Conservation (phyloP, 2,329 filamentous ascomycete genomes). For the Penicillium sp. region DNA sequence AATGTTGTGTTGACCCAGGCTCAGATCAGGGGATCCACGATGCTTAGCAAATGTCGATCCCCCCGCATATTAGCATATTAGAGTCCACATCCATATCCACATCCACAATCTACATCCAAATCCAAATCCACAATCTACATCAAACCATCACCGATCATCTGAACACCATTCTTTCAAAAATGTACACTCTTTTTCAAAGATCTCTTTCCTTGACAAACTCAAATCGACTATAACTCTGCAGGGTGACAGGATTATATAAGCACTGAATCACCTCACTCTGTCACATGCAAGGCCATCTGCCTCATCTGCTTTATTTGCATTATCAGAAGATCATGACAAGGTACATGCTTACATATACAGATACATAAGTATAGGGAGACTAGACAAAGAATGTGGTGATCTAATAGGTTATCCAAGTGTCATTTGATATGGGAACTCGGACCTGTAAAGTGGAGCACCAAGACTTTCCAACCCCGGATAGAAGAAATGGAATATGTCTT, state of each 20-base stretch:
- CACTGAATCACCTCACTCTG: not conserved
- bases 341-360: too few relatives aligned
- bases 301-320: not conserved
- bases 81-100: not conserved
- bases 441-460: too few relatives aligned
- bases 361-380: too few relatives aligned
- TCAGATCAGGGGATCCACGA: not conserved
- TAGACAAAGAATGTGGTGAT: too few relatives aligned
- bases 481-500: too few relatives aligned
- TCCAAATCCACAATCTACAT: not conserved
- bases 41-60: constrained; percentile 4
- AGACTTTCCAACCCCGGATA: too few relatives aligned
- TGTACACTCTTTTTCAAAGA: too few relatives aligned
- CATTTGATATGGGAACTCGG: too few relatives aligned
- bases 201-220: too few relatives aligned
- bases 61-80: constrained; percentile 3
- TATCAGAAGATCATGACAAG: not conserved
- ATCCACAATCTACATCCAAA: not conserved
- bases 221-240: not conserved
- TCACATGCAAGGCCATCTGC: not conserved
- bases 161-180: too few relatives aligned
- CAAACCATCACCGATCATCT: too few relatives aligned
- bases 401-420: too few relatives aligned
- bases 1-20: not conserved
- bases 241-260: not conserved